Conservation (phyloP, 768 basidiomycete genomes). For the Phaeotremella fagi region DNA sequence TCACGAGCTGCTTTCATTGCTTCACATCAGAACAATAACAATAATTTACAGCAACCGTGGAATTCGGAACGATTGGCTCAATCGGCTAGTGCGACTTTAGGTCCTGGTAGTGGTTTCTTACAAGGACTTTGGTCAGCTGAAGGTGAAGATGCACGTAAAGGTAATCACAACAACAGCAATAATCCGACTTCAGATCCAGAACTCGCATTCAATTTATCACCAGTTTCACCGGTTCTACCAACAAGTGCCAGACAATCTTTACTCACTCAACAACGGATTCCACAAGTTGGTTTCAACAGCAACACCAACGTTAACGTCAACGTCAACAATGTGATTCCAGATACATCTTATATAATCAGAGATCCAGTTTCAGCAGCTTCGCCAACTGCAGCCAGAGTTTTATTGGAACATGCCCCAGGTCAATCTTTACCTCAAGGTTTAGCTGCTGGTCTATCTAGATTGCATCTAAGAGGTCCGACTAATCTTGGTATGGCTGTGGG, state of each 20-base stretch:
- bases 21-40: background rate
- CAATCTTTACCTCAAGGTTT: conserved; percentile 87
- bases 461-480: conserved; percentile 60
- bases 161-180: background rate
- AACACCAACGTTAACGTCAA: background rate
- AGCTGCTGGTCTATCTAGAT: conserved; percentile 81
- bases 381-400: conserved; percentile 64
- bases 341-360: conserved; percentile 20
- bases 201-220: conserved; percentile 11
- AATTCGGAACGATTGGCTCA: conserved; percentile 39
- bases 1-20: conserved; percentile 2
- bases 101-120: conserved; percentile 38
- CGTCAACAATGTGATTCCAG: conserved; percentile 16
- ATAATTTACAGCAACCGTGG: background rate
- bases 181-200: background rate
- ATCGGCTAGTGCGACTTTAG: conserved; percentile 42
- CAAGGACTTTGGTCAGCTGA: conserved; percentile 64
- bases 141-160: conserved; percentile 38
- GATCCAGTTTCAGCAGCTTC: conserved; percentile 24
- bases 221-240: conserved; percentile 15
- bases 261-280: conserved; percentile 27
- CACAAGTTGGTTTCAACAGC: conserved; percentile 4
- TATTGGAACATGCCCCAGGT: conserved; percentile 82
- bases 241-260: conserved; percentile 19
- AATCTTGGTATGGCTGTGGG: conserved; percentile 2